These are phyloP conservation scores for Phoenix roebelenii DNA, from an alignment of 176 grass and related monocot species.

Conservation along the genomic window DNA sequence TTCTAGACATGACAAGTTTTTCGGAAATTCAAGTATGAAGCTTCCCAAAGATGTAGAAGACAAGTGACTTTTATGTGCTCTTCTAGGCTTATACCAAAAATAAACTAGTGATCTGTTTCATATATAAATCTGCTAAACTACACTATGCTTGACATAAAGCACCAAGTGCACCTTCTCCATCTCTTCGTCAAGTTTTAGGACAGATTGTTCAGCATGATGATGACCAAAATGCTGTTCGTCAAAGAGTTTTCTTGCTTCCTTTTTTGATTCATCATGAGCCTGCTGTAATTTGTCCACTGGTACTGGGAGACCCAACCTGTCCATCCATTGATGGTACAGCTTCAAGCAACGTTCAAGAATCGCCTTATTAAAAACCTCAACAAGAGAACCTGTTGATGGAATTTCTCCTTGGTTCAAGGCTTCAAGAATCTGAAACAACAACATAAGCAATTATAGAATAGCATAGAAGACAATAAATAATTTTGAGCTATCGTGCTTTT, in stretches of 20 bases:
- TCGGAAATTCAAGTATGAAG: no score
- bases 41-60: no score
- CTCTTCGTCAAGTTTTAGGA: constrained; percentile 56
- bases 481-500: no score
- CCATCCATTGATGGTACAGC: constrained; percentile 58
- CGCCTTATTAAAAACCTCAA: constrained; percentile 90
- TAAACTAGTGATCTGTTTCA: no score
- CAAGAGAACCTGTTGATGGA: constrained; percentile 79
- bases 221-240: constrained; percentile 81
- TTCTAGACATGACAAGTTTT: no score
- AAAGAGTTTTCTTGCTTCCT: constrained; percentile 48
- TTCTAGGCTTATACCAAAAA: no score
- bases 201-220: constrained; percentile 60
- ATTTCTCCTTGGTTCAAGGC: constrained; percentile 97
- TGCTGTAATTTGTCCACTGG: constrained; percentile 54
- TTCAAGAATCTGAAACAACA: constrained; percentile 67
- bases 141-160: no score
- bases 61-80: no score
- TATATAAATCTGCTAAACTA: no score
- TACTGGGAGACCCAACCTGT: constrained; percentile 42
- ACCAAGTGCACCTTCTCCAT: constrained; percentile 61
- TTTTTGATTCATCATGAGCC: constrained; percentile 35
- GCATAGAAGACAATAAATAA: no score
- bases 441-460: no score
- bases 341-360: constrained; percentile 84